Evolutionary conservation across 768 basidiomycete genomes (phyloP), one percentile per base, ranked within the genome.

Genomic region (Galerina sulciceps): DNA sequence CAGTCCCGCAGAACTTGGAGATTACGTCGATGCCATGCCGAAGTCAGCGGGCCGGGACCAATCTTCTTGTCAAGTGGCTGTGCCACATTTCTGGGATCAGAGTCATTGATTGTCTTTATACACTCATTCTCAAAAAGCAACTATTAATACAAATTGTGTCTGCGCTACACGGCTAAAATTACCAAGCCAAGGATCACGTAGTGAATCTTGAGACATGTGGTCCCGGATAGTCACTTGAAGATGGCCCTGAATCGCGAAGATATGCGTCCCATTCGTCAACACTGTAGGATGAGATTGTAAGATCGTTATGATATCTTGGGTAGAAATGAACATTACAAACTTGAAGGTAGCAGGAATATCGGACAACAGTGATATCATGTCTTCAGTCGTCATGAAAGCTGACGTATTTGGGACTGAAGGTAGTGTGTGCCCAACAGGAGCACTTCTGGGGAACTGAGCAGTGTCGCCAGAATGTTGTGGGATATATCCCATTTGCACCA

Each of bases 361-460:
- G 9, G 80, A 81, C 85, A 85, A 87, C 76, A 86, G 79, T 10
- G 79, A 73, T 22, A 82, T 72, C 57, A 81, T 77, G 40, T 76
- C 74, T 45, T 75, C 68, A 52, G 80, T 72, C 50, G 69, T 62
- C 23, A 61, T 42, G 10, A 23, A 53, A 14, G 43, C 26, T 8
- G 26, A 31, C 26, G 26, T 31, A 11, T 48, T 34, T 15, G 14
- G 35, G 36, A 13, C 10, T 41, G 35, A 22, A n/a, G 26, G 53
- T 31, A 20, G 34, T 54, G 34, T 36, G 53, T 22, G 22, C 53
- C 58, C 18, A 53, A n/a, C 18, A 58, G 51, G 17, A 18, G 37
- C 14, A 35, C 42, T 17, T 52, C 51, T 11, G 42, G 57, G 6
- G 57, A 49, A 9, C 50, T 42, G 6, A 52, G 51, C 17, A 44